These are phyloP conservation scores for Saussurea involucrata DNA, from an alignment of 129 eudicot genomes.

Conservation along the genomic window DNA sequence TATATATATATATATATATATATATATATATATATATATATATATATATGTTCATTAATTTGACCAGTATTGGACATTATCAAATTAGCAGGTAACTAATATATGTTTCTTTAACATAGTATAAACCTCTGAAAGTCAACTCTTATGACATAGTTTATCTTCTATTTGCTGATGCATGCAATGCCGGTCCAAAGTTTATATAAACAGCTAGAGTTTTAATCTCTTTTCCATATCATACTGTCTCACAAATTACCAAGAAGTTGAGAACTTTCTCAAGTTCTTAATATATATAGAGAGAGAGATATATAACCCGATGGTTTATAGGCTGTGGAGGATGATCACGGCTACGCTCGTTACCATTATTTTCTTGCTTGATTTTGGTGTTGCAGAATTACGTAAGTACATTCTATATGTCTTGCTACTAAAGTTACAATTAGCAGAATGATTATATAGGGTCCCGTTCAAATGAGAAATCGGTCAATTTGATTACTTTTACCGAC, in stretches of 20 bases:
- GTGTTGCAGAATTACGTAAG: slow-evolving; percentile 7
- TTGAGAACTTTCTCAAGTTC: neutral
- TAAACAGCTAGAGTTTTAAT: neutral
- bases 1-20: too few relatives aligned
- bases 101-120: neutral
- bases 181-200: neutral
- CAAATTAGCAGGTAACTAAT: neutral
- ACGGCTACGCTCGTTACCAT: neutral
- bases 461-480: too few relatives aligned
- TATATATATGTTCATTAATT: neutral
- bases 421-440: too few relatives aligned
- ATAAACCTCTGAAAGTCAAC: neutral
- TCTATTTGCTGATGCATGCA: neutral
- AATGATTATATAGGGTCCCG: too few relatives aligned
- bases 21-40: too few relatives aligned
- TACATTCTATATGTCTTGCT: neutral
- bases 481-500: too few relatives aligned
- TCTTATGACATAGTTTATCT: neutral
- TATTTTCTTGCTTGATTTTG: slow-evolving; percentile 13
- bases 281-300: neutral
- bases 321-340: neutral
- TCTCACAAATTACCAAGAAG: neutral
- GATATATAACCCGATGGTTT: slow-evolving; percentile 2
- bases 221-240: neutral
- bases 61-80: neutral